phyloP scores from a whole-genome alignment of 768 basidiomycete genomes.

The Tubosaeta brunneosetosa region DNA sequence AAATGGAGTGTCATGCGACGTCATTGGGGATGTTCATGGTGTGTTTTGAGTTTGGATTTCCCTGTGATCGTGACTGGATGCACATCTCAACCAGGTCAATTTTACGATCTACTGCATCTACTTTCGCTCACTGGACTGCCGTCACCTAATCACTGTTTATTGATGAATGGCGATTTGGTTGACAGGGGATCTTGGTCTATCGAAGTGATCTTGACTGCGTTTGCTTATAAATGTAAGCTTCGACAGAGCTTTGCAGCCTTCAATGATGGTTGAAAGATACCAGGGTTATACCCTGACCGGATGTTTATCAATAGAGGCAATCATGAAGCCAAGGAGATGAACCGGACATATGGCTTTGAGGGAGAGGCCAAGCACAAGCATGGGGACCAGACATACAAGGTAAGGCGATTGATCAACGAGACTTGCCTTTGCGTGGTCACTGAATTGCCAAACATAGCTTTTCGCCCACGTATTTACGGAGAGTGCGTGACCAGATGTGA shows the following conservation, averaged over 20 bases:
- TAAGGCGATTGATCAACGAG: slow-evolving; percentile 22
- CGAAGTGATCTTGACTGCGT: slow-evolving; percentile 87
- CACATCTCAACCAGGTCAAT: slow-evolving; percentile 62
- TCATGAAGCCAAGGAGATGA: slow-evolving; percentile 98
- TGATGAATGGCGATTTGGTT: slow-evolving; percentile 96
- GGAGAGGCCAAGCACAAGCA: slow-evolving; percentile 97
- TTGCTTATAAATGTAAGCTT: slow-evolving; percentile 87
- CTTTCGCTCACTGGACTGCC: slow-evolving; percentile 84
- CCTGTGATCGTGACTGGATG: not conserved
- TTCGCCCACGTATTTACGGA: slow-evolving; percentile 93
- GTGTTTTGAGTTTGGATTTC: slow-evolving; percentile 13
- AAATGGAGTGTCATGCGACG: slow-evolving; percentile 80
- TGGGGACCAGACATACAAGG: slow-evolving; percentile 93
- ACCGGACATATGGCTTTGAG: slow-evolving; percentile 88
- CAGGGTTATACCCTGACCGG: slow-evolving; percentile 85
- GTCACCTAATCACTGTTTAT: slow-evolving; percentile 72
- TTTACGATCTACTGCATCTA: slow-evolving; percentile 89
- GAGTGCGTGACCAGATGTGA: slow-evolving; percentile 41
- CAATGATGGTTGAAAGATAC: slow-evolving; percentile 9
- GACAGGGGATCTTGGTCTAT: slow-evolving; percentile 96
- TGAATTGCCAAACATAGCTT: slow-evolving; percentile 43
- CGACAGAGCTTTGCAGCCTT: not conserved
- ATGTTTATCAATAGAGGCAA: slow-evolving; percentile 97
- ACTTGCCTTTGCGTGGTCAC: not conserved
- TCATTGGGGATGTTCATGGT: slow-evolving; percentile 97